Evolutionary conservation across 306 rosid species (phyloP).

Genomic region (apple (Malus domestica)): ASM211411v1 NC_041796.1:213001-213500

Average conservation of each 20-base stretch:
- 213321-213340: conserved; percentile 62
- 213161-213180: conserved; percentile 90
- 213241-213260: conserved; percentile 16
- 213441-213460: conserved; percentile 78
- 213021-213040: conserved; percentile 80
- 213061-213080: conserved; percentile 67
- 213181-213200: conserved; percentile 79
- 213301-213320: conserved; percentile 56
- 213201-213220: conserved; percentile 59
- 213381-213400: conserved; percentile 63
- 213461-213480: conserved; percentile 85
- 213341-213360: conserved; percentile 73
- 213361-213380: conserved; percentile 43
- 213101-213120: conserved; percentile 66
- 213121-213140: conserved; percentile 80
- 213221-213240: conserved; percentile 11
- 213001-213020: conserved; percentile 58
- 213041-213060: conserved; percentile 71
- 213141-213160: conserved; percentile 81
- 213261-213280: conserved; percentile 21
- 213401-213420: conserved; percentile 92
- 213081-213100: conserved; percentile 37
- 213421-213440: conserved; percentile 81
- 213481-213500: conserved; percentile 82
- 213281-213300: conserved; percentile 32